phyloP scores from a whole-genome alignment of 257 asterid genomes.

The Anisodus tanguticus region DNA sequence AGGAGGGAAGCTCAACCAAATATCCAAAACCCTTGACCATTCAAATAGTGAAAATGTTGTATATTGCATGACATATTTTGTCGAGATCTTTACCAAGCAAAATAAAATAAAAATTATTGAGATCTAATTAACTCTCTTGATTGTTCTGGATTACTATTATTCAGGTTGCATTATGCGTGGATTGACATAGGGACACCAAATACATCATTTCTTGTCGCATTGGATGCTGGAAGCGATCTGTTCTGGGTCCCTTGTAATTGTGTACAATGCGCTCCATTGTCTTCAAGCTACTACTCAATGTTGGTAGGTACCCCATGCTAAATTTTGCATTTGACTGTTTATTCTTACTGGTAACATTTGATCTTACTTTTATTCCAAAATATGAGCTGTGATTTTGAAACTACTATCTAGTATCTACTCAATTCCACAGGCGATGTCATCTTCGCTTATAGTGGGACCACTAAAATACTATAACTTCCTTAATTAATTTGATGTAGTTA shows the following conservation, averaged over 20 bases:
- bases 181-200: conserved; percentile 80
- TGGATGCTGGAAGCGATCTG: conserved; percentile 89
- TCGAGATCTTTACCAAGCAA: not conserved
- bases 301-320: conserved; percentile 59
- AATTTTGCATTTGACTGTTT: conserved; percentile 17
- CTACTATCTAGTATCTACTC: not conserved
- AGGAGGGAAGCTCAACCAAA: not conserved
- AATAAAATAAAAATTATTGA: not conserved
- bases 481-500: conserved; percentile 7
- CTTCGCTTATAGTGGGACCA: not conserved
- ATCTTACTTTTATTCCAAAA: conserved; percentile 30
- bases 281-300: conserved; percentile 62
- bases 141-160: conserved; percentile 24
- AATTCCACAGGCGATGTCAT: not conserved
- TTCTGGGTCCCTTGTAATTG: conserved; percentile 90
- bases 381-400: conserved; percentile 24
- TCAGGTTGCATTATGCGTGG: conserved; percentile 90
- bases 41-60: not conserved
- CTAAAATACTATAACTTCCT: not conserved
- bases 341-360: conserved; percentile 20
- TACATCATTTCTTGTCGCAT: conserved; percentile 75
- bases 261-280: conserved; percentile 72
- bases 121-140: not conserved
- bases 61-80: not conserved
- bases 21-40: not conserved